phyloP scores from a whole-genome alignment of 495 filamentous ascomycete genomes.

The Aspergillus sparsus region DNA sequence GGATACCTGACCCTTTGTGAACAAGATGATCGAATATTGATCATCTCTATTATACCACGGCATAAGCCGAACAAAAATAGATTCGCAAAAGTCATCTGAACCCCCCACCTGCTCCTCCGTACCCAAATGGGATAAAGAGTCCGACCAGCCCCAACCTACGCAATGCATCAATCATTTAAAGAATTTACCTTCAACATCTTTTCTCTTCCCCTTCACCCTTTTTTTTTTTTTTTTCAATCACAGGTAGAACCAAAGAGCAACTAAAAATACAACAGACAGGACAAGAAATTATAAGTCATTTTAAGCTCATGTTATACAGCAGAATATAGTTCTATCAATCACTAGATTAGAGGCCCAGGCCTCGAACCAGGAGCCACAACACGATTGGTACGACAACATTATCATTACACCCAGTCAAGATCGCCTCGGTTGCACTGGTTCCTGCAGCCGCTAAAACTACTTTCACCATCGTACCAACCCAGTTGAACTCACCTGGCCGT shows the following conservation, averaged over 20 bases:
- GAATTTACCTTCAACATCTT: no score
- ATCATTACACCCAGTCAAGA: slow-evolving; percentile 96
- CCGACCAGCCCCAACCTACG: no score
- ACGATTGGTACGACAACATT: slow-evolving; percentile 98
- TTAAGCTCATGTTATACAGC: slow-evolving; percentile 15
- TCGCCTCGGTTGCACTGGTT: slow-evolving; percentile 90
- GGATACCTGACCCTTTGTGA: neutral
- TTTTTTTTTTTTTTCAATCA: neutral
- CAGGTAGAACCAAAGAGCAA: neutral
- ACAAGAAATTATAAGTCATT: neutral
- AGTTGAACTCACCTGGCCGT: slow-evolving; percentile 32
- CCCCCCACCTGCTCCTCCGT: neutral
- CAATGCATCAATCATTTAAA: no score
- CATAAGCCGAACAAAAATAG: neutral
- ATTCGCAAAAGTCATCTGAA: neutral
- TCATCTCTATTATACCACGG: neutral
- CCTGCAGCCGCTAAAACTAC: slow-evolving; percentile 69
- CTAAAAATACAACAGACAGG: neutral
- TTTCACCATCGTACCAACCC: slow-evolving; percentile 53
- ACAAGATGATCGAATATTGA: neutral
- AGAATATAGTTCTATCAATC: slow-evolving; percentile 3
- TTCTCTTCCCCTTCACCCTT: no score
- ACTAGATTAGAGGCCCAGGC: slow-evolving; percentile 61
- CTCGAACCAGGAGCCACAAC: slow-evolving; percentile 85
- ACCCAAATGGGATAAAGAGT: no score